Conservation (phyloP, 1,284 basidiomycete species). For the Ustilago curta region DNA sequence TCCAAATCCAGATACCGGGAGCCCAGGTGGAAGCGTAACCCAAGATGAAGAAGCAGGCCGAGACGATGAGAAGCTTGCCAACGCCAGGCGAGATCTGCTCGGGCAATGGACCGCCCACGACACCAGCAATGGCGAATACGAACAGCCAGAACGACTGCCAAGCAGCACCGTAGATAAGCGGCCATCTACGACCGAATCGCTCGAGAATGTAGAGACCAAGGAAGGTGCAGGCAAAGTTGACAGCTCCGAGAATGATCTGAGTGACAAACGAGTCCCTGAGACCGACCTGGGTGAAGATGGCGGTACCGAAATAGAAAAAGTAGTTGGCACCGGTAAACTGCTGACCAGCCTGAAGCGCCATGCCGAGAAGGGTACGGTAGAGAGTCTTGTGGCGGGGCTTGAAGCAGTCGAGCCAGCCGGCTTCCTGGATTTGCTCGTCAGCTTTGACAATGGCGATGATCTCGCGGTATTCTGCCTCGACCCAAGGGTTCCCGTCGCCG, state of each 20-base stretch:
- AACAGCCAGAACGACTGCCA: constrained; percentile 82
- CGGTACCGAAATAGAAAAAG: constrained; percentile 73
- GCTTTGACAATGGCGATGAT: constrained; percentile 60
- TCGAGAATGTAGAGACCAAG: constrained; percentile 76
- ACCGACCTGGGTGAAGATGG: constrained; percentile 77
- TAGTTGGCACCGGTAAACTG: constrained; percentile 78
- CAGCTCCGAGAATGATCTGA: constrained; percentile 75
- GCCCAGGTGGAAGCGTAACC: constrained; percentile 82
- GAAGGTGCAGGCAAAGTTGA: constrained; percentile 75
- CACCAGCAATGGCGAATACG: constrained; percentile 81
- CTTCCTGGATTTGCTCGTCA: constrained; percentile 36
- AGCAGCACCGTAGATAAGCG: constrained; percentile 72
- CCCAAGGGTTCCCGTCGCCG: constrained; percentile 59
- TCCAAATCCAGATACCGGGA: constrained; percentile 66
- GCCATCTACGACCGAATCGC: constrained; percentile 73
- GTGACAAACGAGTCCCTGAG: constrained; percentile 75
- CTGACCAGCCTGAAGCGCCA: constrained; percentile 79
- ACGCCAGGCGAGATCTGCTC: constrained; percentile 42
- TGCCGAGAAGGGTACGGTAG: constrained; percentile 71
- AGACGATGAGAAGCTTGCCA: constrained; percentile 79
- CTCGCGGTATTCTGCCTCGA: constrained; percentile 63
- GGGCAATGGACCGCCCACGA: constrained; percentile 74
- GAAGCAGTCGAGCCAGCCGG: constrained; percentile 66
- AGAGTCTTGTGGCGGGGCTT: constrained; percentile 56
- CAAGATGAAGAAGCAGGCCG: constrained; percentile 82